Evolutionary conservation across 225 moss, liverwort and hornwort species (phyloP).

Genomic region (Lunularia cruciata): DNA sequence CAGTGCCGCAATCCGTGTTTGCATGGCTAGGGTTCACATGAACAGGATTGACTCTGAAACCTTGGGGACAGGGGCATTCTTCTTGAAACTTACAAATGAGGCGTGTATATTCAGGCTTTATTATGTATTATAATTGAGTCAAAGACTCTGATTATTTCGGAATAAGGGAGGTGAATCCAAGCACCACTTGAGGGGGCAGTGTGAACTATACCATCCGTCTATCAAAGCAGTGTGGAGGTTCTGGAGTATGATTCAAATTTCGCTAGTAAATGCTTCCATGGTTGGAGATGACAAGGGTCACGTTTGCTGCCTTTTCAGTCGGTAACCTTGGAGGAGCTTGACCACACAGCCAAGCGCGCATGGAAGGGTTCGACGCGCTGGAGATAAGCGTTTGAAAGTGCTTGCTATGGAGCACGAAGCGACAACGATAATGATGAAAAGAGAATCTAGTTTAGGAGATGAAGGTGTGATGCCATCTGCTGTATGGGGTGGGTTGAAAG

Average conservation of each 20-base stretch:
- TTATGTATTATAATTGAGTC: slow-evolving; percentile 56
- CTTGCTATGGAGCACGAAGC: slow-evolving; percentile 24
- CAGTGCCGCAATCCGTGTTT: slow-evolving; percentile 22
- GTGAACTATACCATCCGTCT: slow-evolving; percentile 25
- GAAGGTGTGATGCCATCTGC: slow-evolving; percentile 32
- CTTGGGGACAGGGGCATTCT: slow-evolving; percentile 28
- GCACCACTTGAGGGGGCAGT: slow-evolving; percentile 27
- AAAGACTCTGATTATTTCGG: slow-evolving; percentile 53
- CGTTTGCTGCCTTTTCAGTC: slow-evolving; percentile 3
- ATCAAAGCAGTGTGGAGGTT: slow-evolving; percentile 19
- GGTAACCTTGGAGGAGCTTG: slow-evolving; percentile 24
- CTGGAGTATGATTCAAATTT: slow-evolving; percentile 14
- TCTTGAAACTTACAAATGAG: slow-evolving; percentile 43
- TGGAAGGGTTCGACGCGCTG: slow-evolving; percentile 19
- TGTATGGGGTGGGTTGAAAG: slow-evolving; percentile 19
- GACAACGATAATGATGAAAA: slow-evolving; percentile 43
- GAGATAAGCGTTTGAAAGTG: slow-evolving; percentile 15
- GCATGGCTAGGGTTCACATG: slow-evolving; percentile 27
- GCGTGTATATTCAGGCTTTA: slow-evolving; percentile 51
- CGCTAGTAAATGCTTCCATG: slow-evolving; percentile 6
- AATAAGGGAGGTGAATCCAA: slow-evolving; percentile 42
- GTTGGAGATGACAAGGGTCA: slow-evolving; percentile 3
- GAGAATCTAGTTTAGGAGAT: slow-evolving; percentile 36
- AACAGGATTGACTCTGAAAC: slow-evolving; percentile 33
- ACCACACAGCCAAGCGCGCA: slow-evolving; percentile 16